Evolutionary conservation across 179 eudicot genomes (phyloP).

Genomic region (Monotropa hypopitys): DNA sequence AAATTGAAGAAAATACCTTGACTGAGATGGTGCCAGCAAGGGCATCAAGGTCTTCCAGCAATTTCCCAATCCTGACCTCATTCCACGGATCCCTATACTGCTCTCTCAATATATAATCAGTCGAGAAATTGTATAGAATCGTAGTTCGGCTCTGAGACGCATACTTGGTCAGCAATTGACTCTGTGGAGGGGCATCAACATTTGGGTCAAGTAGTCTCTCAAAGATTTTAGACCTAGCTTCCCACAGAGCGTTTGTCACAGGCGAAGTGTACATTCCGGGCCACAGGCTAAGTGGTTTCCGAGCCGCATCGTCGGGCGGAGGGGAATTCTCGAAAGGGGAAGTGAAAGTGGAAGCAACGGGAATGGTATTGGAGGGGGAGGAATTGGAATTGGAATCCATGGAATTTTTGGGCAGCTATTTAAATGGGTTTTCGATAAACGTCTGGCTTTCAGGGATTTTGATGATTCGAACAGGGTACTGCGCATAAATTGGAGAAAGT

Average conservation of each 20-base stretch:
- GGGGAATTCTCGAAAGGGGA: constrained; percentile 24
- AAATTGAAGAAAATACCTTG: constrained; percentile 39
- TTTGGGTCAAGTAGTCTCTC: constrained; percentile 62
- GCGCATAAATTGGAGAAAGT: neutral
- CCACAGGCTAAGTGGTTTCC: constrained; percentile 68
- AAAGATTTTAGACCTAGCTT: constrained; percentile 57
- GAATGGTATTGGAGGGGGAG: constrained; percentile 35
- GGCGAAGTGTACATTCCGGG: constrained; percentile 99
- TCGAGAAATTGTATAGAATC: constrained; percentile 62
- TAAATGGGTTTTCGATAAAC: neutral
- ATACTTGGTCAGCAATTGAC: constrained; percentile 48
- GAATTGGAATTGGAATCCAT: constrained; percentile 34
- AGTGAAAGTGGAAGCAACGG: constrained; percentile 43
- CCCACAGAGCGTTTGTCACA: constrained; percentile 92
- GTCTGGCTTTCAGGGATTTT: neutral
- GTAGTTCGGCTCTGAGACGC: constrained; percentile 61
- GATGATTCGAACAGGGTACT: neutral
- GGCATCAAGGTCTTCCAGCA: constrained; percentile 99
- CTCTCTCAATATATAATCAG: constrained; percentile 71
- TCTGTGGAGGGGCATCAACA: constrained; percentile 72
- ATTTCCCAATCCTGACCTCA: constrained; percentile 82
- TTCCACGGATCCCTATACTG: constrained; percentile 96
- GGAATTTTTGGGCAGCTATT: neutral
- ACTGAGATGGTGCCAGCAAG: constrained; percentile 95
- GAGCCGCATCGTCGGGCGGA: constrained; percentile 14